Base-by-base conservation (phyloP, 495 filamentous ascomycete genomes). In the Podospora didyma region DNA sequence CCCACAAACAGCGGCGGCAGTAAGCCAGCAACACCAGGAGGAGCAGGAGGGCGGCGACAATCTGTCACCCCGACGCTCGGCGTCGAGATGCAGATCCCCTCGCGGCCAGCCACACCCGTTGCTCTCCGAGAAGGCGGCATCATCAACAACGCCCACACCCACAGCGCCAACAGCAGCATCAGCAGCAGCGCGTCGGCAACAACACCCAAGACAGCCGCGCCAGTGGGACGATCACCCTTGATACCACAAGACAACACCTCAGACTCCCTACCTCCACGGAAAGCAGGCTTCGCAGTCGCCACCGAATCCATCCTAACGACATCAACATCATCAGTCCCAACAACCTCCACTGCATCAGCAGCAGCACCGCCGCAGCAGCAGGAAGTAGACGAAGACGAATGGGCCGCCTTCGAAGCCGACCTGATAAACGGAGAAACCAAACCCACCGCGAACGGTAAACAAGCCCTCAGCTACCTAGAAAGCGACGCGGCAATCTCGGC, bases 381-480 rank as follows among this genome's bases (percentile, higher is more conserved):
- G 37, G 57, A 2, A 19, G 72, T 95, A 6, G 84, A 92, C 67
- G 92, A 96, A 62, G 85, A 87, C 50, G 89, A 92, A 70, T 95
- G 92, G 89, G 90, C 89, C 0, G 89, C 89, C 44, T 96, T 96
- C 66, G 89, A 96, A 70, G 88, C 90, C 16, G 92, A 96, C 22
- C 82, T 96, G 12, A 83, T 83, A 5, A 81, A 79, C 20, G 80
- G 80, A 41, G 26, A 1, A 24, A 14, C 41, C 14, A 21, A 5
- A 45, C 7, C 35, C n/a, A n/a, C n/a, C n/a, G n/a, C n/a, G n/a
- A 23, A 55, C 66, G 17, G 49, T 53, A 49, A 55, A 7, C 39
- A 17, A 14, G 7, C n/a, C 4, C 39, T 42, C 1, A 7, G 14
- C 39, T 14, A 42, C 9, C 54, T 54, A 41, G 71, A 49, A 9